These are phyloP conservation scores for Rhynchosporium graminicola DNA, from an alignment of 2,329 filamentous ascomycete genomes.

Conservation along the genomic window DNA sequence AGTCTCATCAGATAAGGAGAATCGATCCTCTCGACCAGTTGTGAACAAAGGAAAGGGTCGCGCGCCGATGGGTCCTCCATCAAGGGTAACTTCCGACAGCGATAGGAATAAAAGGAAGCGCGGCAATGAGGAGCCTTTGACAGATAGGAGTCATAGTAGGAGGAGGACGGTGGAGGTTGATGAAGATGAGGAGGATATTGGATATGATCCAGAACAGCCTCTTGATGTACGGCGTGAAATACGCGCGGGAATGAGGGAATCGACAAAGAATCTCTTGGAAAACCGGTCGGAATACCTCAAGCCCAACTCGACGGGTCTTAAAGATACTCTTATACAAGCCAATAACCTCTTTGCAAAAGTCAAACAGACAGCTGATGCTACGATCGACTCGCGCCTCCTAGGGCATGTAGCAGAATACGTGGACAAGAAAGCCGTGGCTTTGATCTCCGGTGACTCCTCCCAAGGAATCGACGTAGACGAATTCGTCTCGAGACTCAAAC, in stretches of 20 bases:
- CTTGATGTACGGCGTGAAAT: constrained; percentile 70
- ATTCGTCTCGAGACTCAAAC: constrained; percentile 86
- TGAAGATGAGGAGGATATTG: constrained; percentile 38
- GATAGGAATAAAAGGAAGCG: constrained; percentile 35
- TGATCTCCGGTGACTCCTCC: constrained; percentile 70
- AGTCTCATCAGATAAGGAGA: constrained; percentile 52
- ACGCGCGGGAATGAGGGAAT: constrained; percentile 67
- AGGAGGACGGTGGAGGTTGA: constrained; percentile 29
- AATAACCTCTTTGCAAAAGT: constrained; percentile 68
- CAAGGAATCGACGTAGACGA: constrained; percentile 86
- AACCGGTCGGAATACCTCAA: constrained; percentile 71
- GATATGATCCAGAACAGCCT: constrained; percentile 83
- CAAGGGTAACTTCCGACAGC: constrained; percentile 17
- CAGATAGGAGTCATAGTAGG: constrained; percentile 30
- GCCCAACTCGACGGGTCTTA: constrained; percentile 63
- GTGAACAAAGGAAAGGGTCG: constrained; percentile 47
- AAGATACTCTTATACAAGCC: constrained; percentile 64
- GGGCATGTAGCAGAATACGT: constrained; percentile 79
- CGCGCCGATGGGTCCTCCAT: constrained; percentile 42
- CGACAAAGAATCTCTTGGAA: constrained; percentile 62
- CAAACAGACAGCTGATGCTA: constrained; percentile 87
- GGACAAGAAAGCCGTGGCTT: constrained; percentile 72
- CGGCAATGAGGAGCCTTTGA: constrained; percentile 25
- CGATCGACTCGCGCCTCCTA: constrained; percentile 84
- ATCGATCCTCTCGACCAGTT: constrained; percentile 38